A percentile compares a stretch with the other conserved stretches of the same genome.
phyloP scores from a whole-genome alignment of 352 stramenopile species.

The Salisapilia sapeloensis region DNA sequence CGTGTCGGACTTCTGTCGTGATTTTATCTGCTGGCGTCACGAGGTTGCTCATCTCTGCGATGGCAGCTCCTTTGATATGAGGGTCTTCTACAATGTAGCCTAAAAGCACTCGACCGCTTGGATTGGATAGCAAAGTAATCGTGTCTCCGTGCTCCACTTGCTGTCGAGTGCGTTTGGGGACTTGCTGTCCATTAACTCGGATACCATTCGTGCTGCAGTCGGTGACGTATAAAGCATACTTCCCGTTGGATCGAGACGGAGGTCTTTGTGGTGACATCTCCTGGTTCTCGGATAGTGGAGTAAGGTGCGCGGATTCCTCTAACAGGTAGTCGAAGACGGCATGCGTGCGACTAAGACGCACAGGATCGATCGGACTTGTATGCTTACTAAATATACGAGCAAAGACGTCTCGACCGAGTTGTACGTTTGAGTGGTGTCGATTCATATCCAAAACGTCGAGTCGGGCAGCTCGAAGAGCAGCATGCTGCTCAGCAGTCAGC shows the following conservation, averaged over 20 bases:
- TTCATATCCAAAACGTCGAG: conserved; percentile 50
- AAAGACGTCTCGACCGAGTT: conserved; percentile 36
- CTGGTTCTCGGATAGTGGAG: too few species aligned
- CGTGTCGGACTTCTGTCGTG: conserved; percentile 1
- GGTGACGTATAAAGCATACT: conserved; percentile 33
- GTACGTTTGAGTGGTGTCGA: conserved; percentile 19
- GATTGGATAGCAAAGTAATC: conserved; percentile 56
- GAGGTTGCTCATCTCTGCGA: conserved; percentile 2
- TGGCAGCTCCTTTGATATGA: conserved; percentile 25
- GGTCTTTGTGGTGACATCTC: too few species aligned
- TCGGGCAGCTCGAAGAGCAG: conserved; percentile 19
- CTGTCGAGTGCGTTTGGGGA: conserved; percentile 30
- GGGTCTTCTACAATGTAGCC: conserved; percentile 66
- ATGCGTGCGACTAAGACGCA: conserved; percentile 45
- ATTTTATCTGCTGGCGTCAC: neutral
- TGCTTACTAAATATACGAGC: conserved; percentile 33
- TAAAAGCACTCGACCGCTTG: conserved; percentile 33
- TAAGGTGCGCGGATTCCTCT: conserved; percentile 18
- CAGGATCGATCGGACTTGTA: conserved; percentile 28
- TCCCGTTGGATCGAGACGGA: too few species aligned
- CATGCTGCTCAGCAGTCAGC: conserved; percentile 37
- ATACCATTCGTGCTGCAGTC: conserved; percentile 62
- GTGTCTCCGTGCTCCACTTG: conserved; percentile 37
- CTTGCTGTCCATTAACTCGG: conserved; percentile 30
- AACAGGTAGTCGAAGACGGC: conserved; percentile 35